phyloP scores from a whole-genome alignment of 805 yeast species.

The Zygoascus biomembranicola region DNA sequence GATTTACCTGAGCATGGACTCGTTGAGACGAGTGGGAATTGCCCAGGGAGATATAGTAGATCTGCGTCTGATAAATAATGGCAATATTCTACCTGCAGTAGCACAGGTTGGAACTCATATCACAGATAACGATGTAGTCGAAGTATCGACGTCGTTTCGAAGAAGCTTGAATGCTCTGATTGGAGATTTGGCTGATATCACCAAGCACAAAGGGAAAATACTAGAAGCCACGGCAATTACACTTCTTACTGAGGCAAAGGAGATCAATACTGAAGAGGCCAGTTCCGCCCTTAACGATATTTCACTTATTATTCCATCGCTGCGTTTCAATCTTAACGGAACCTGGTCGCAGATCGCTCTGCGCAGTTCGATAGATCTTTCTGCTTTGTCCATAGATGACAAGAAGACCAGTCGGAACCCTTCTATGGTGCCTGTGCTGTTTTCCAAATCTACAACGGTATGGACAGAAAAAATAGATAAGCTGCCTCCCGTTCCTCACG shows the following conservation, averaged over 20 bases:
- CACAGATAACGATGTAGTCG: conserved; percentile 18
- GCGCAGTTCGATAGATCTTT: not conserved
- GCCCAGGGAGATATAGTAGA: not conserved
- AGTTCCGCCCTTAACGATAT: conserved; percentile 14
- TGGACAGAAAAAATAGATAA: conserved; percentile 4
- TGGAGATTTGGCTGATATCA: conserved; percentile 46
- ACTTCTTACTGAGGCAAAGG: not conserved
- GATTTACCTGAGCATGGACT: not conserved
- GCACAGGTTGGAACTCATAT: conserved; percentile 1
- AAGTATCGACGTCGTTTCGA: conserved; percentile 28
- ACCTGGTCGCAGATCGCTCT: not conserved
- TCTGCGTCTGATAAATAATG: not conserved
- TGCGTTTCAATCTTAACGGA: not conserved
- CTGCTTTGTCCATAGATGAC: conserved; percentile 4
- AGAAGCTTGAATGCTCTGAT: conserved; percentile 35
- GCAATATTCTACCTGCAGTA: conserved; percentile 1
- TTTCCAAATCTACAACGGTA: conserved; percentile 7
- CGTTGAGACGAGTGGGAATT: not conserved
- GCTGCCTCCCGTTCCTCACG: conserved; percentile 10
- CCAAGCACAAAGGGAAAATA: conserved; percentile 42
- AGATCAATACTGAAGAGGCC: not conserved
- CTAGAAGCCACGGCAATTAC: conserved; percentile 28
- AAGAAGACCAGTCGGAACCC: conserved; percentile 14
- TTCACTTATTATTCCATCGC: not conserved
- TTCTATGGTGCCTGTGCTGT: not conserved